Evolutionary conservation across 2,329 filamentous ascomycete species (phyloP).

Genomic region (Alternaria gaisen): DNA sequence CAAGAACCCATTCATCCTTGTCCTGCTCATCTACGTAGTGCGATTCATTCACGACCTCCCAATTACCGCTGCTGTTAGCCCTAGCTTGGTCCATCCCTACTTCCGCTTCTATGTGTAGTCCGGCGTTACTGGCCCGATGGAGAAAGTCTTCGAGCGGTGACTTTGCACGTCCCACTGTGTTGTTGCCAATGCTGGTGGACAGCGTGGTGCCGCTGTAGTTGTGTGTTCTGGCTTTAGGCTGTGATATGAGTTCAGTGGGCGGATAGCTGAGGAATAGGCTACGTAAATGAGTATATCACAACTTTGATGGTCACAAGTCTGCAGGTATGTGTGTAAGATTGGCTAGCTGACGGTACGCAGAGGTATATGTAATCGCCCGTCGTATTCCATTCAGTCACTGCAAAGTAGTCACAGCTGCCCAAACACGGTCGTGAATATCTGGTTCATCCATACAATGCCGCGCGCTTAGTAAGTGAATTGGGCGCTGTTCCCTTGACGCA

Average conservation of each 20-base stretch:
- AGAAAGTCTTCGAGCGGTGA: slow-evolving; percentile 17
- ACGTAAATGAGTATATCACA: not conserved
- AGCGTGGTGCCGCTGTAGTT: not conserved
- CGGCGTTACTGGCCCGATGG: slow-evolving; percentile 8
- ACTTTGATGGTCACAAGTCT: not conserved
- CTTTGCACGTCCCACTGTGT: not conserved
- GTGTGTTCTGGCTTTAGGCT: not conserved
- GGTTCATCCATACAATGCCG: not conserved
- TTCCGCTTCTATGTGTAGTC: slow-evolving; percentile 5
- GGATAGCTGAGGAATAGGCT: too few relatives aligned
- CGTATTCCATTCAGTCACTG: not conserved
- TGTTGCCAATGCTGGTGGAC: not conserved
- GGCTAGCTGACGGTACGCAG: not conserved
- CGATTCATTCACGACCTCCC: not conserved
- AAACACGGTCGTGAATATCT: not conserved
- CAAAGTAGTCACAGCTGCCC: not conserved
- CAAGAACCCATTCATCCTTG: slow-evolving; percentile 1
- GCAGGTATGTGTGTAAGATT: not conserved
- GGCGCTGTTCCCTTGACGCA: not conserved
- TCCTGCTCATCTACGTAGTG: not conserved
- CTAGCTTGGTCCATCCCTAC: not conserved
- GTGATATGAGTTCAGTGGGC: not conserved
- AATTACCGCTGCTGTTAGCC: not conserved
- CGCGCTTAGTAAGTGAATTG: not conserved
- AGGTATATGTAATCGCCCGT: not conserved